Evolutionary conservation across 1,284 basidiomycete genomes (phyloP), one percentile per base, ranked within the genome.

Genomic region (Ustilago loliicola): DNA sequence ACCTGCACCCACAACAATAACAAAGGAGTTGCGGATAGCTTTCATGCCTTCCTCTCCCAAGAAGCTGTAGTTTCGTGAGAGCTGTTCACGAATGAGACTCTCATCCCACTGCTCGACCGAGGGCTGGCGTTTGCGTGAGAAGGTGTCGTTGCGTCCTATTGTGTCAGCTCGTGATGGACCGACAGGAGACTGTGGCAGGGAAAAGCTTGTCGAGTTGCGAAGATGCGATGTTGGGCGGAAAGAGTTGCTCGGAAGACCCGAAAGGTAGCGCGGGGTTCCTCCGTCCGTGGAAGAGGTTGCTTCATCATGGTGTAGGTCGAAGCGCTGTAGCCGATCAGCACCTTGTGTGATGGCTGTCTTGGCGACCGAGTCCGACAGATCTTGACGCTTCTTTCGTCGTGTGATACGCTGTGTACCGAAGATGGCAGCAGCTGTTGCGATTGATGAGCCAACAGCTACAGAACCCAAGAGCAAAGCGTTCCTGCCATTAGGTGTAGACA

Each of bases 11-110:
- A 99, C 91, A 25, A 99, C 89, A 23, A 95, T 94, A 3, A 98
- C 95, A 21, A 90, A 91, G 8, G 91, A 90, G 25, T 89, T 86
- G 66, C 97, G 89, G 50, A 99, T 90, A 80, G 91, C 91, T 13
- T 88, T 85, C 94, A 98, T 97, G 27, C 91, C 91, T 40, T 95
- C 93, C 36, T 96, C 94, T 0, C 95, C 95, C 55, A 99, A 92
- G 88, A 99, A 98, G 23, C 93, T 92, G 85, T 97, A 98, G 87
- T 98, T 98, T 52, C 97, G 89, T 7, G 95, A 93, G 42, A 99
- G 90, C 87, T 98, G 92, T 83, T 87, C 87, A 42, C 83, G 77
- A 36, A 88, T 83, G 25, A 88, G 83, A 17, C 80, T 78, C 64
- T 88, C 86, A 58, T 87, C 86, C 65, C 80, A 81, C 27, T 72